Percentiles rank a stretch among this genome's conserved stretches.
These are phyloP conservation scores for Chlamydomonas asymmetrica DNA, from an alignment of 139 green algal species.

Conservation along the genomic window DNA sequence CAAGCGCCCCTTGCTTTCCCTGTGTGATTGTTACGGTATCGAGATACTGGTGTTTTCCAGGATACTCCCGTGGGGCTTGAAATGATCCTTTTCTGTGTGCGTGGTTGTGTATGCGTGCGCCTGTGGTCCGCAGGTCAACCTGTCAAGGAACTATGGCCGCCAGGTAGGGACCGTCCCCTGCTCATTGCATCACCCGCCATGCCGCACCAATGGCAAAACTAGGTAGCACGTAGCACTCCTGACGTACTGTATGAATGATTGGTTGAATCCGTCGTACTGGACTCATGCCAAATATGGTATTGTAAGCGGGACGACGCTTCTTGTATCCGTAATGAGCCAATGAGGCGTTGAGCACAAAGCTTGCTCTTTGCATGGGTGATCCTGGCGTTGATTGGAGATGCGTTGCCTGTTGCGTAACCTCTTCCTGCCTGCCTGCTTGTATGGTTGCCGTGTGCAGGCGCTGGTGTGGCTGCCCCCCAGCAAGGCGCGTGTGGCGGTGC, in stretches of 20 bases:
- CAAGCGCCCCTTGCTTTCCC: no score
- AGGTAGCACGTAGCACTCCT: no score
- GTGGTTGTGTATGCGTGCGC: no score
- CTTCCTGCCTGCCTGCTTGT: not conserved
- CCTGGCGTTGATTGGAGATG: not conserved
- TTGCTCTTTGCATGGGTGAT: not conserved
- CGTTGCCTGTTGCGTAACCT: not conserved
- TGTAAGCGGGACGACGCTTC: not conserved
- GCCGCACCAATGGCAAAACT: no score
- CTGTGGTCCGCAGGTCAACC: no score
- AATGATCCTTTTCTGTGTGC: no score
- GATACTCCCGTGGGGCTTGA: no score
- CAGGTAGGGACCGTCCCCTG: not conserved
- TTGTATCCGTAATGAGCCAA: not conserved
- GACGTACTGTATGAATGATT: no score
- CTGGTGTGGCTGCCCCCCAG: slow-evolving; percentile 16
- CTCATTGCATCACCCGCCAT: not conserved
- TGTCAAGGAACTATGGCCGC: slow-evolving; percentile 10
- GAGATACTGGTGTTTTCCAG: no score
- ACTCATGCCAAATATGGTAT: no score
- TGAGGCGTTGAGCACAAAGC: not conserved
- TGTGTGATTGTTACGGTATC: no score
- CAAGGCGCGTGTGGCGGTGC: slow-evolving; percentile 11
- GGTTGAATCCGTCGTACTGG: no score
- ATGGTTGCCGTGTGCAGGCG: not conserved